Evolutionary conservation across 306 rosid species (phyloP).

Genomic region (Vicia villosa): DNA sequence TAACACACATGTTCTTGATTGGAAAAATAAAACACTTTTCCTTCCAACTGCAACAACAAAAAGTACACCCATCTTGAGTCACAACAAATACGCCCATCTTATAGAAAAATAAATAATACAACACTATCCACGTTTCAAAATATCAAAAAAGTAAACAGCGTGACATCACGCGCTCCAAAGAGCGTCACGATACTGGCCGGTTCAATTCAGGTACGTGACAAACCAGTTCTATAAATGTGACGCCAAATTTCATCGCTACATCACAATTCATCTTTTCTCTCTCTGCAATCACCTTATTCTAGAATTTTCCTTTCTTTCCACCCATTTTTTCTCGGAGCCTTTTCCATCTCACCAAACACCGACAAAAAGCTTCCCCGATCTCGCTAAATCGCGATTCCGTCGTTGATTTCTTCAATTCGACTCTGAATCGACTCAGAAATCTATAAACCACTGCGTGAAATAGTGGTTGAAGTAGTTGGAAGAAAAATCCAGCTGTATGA

Average conservation of each 20-base stretch:
- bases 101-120: too few species aligned
- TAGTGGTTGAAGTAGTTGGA: not conserved
- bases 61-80: too few species aligned
- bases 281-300: not conserved
- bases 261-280: conserved; percentile 19
- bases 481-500: conserved; percentile 63
- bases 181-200: not conserved
- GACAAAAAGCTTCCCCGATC: conserved; percentile 7
- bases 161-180: not conserved
- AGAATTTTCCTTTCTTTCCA: not conserved
- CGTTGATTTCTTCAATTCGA: not conserved
- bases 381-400: not conserved
- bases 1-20: too few species aligned
- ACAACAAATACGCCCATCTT: too few species aligned
- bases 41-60: too few species aligned
- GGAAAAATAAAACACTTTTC: too few species aligned
- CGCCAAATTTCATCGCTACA: not conserved
- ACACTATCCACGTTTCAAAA: not conserved
- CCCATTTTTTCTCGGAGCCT: not conserved
- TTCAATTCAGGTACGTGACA: not conserved
- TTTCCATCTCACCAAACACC: conserved; percentile 13
- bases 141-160: not conserved
- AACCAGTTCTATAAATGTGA: conserved; percentile 35
- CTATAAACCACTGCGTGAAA: not conserved
- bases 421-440: not conserved